Evolutionary conservation across 1,139 yeast species (phyloP), one percentile per base, ranked within the genome.

Genomic region (Lodderomyces margitis): DNA sequence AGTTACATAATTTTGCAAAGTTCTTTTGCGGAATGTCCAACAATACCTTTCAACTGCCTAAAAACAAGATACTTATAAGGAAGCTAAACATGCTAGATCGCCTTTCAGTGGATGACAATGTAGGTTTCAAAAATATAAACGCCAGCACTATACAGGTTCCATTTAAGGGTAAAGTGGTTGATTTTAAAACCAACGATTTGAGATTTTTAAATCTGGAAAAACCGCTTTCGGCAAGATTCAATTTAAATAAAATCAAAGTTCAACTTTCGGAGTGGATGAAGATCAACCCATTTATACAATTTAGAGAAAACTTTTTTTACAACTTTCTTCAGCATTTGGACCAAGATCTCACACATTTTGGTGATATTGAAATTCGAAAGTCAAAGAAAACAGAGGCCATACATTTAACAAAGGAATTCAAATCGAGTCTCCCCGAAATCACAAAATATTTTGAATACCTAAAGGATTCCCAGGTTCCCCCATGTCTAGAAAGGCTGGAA

Each of bases 231-330:
- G 48, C 57, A 6, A 50, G 60, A 31, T 45, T 54, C 17, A 52
- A 46, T 36, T 47, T 56, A 4, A 49, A 43, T 36, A 43, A 52
- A 35, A 55, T 62, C 2, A 53, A 60, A 33, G 44, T 59, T 4
- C 74, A 69, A 45, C 50, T 69, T n/a, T 50, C 58, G 7, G 68
- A 69, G 44, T 72, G 78, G 78, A 60, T 69, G 56, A 55, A 56
- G 19, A 43, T 70, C 12, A 56, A 60, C 30, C 76, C 76, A 0
- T 68, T 69, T 42, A 50, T 53, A 12, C 63, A 64, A 43, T 62
- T 66, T 40, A 56, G 62, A 30, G 64, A 61, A 36, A 50, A 59
- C 3, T 64, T 51, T 42, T 58, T 63, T 23, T 39, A 53, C 21
- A 55, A 55, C 35, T 51, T 50, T 34, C 40, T 55, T 14, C 36